These are phyloP conservation scores for Pseudogymnoascus destructans DNA, from an alignment of 2,329 filamentous ascomycete genomes.

Conservation along the genomic window DNA sequence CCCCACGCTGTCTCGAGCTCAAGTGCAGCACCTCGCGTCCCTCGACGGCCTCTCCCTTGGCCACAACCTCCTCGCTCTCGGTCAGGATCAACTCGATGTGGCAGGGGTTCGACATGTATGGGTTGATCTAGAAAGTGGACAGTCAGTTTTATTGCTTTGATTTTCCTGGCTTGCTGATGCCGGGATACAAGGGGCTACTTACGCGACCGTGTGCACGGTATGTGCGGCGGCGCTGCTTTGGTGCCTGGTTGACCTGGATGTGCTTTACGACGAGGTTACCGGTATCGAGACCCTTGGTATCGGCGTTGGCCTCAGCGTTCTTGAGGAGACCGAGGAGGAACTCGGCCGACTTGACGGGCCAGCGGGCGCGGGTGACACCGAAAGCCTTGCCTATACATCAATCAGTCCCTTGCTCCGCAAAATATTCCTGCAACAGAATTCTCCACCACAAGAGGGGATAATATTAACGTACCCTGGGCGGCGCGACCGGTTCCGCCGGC, in stretches of 20 bases:
- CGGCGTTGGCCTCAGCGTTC: conserved; percentile 95
- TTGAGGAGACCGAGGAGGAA: conserved; percentile 94
- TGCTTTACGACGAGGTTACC: conserved; percentile 97
- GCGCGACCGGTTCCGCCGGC: conserved; percentile 89
- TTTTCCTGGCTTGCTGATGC: background rate
- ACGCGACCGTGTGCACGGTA: conserved; percentile 99
- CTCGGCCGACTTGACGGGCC: conserved; percentile 98
- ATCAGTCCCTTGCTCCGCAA: conserved; percentile 17
- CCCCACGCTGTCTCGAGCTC: conserved; percentile 83
- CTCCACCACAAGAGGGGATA: background rate
- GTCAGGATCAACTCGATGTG: conserved; percentile 99
- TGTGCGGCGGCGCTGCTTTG: conserved; percentile 97
- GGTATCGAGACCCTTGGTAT: conserved; percentile 94
- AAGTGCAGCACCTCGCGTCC: conserved; percentile 56
- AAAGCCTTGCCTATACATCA: conserved; percentile 77
- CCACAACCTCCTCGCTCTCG: conserved; percentile 89
- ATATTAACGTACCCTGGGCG: conserved; percentile 73
- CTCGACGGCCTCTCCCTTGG: conserved; percentile 66
- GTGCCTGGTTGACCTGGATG: conserved; percentile 99
- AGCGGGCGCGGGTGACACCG: conserved; percentile 94
- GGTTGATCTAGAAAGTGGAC: conserved; percentile 79
- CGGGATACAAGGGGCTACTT: conserved; percentile 38
- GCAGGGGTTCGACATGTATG: conserved; percentile 99
- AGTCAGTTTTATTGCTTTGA: conserved; percentile 23
- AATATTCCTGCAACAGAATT: background rate